A percentile compares a stretch with the other conserved stretches of the same genome.
phyloP scores from a whole-genome alignment of 2,329 filamentous ascomycete species.

The Periconia macrospinosa region DNA sequence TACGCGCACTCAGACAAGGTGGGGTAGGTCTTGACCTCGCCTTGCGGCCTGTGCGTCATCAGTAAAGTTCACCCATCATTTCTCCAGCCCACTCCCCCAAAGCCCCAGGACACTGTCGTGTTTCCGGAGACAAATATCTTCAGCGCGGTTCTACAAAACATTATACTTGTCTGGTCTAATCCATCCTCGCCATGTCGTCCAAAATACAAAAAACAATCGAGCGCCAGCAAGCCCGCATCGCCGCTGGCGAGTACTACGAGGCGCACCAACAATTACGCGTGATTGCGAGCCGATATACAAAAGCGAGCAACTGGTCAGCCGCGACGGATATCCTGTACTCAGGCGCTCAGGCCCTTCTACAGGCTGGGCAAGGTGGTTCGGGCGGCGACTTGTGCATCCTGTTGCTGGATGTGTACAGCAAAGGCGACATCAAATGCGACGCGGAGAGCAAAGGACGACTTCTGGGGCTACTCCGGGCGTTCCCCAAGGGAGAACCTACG shows the following conservation, averaged over 20 bases:
- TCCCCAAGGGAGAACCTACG: constrained; percentile 81
- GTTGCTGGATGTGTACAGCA: constrained; percentile 87
- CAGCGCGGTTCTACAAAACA: background rate
- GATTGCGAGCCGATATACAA: constrained; percentile 90
- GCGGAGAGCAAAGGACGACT: constrained; percentile 72
- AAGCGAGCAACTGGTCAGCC: constrained; percentile 78
- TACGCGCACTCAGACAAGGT: too few species aligned
- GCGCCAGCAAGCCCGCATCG: constrained; percentile 65
- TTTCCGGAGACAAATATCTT: background rate
- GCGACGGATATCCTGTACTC: constrained; percentile 85
- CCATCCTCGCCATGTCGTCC: constrained; percentile 28
- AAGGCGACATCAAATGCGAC: constrained; percentile 78
- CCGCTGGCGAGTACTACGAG: constrained; percentile 93
- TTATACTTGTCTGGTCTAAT: background rate
- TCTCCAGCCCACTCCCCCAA: background rate
- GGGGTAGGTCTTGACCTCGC: background rate
- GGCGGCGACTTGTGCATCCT: constrained; percentile 88
- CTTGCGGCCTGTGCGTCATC: constrained; percentile 10
- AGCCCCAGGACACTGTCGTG: background rate
- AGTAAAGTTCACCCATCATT: background rate
- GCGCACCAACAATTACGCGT: constrained; percentile 97
- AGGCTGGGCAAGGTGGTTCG: constrained; percentile 90
- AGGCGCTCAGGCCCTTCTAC: constrained; percentile 82
- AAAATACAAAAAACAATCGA: constrained; percentile 73
- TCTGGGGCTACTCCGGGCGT: constrained; percentile 77